Evolutionary conservation across 495 filamentous ascomycete species (phyloP).

Genomic region (Chaetomium fimeti): DNA sequence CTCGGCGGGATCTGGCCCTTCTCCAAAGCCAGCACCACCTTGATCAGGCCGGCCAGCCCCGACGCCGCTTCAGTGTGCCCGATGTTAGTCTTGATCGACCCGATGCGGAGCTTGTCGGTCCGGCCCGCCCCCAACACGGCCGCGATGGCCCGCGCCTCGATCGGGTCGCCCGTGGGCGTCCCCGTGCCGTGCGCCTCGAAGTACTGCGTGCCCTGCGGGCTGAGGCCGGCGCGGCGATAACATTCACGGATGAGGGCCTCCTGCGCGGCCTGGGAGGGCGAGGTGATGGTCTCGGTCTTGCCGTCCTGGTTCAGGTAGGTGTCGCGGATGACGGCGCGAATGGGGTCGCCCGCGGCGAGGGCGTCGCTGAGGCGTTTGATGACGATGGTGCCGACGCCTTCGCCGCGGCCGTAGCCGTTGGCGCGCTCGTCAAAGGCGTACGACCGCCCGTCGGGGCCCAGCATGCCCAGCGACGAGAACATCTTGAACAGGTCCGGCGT

Average conservation of each 20-base stretch:
- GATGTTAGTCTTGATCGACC: constrained; percentile 57
- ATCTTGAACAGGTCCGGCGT: constrained; percentile 28
- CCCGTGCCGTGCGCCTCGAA: constrained; percentile 53
- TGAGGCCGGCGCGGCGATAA: constrained; percentile 27
- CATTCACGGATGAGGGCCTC: constrained; percentile 30
- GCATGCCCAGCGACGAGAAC: background rate
- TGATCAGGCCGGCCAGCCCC: constrained; percentile 56
- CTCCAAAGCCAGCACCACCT: constrained; percentile 54
- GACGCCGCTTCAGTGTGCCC: constrained; percentile 55
- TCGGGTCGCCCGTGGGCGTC: constrained; percentile 50
- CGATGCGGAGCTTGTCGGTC: constrained; percentile 40
- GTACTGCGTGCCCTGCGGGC: constrained; percentile 42
- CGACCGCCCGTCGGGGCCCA: background rate
- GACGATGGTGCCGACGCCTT: constrained; percentile 38
- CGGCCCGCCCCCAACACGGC: constrained; percentile 21
- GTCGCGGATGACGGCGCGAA: constrained; percentile 53
- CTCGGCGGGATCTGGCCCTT: constrained; percentile 46
- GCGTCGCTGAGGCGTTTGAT: constrained; percentile 56
- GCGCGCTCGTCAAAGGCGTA: constrained; percentile 31
- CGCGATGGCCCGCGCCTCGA: constrained; percentile 38
- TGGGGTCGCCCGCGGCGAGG: constrained; percentile 48
- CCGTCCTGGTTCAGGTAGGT: constrained; percentile 27
- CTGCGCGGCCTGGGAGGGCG: constrained; percentile 42
- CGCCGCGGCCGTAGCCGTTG: constrained; percentile 41
- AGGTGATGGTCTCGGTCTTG: constrained; percentile 48